These are phyloP conservation scores for Ogataea pignaliae DNA, from an alignment of 805 yeast genomes.

Conservation along the genomic window DNA sequence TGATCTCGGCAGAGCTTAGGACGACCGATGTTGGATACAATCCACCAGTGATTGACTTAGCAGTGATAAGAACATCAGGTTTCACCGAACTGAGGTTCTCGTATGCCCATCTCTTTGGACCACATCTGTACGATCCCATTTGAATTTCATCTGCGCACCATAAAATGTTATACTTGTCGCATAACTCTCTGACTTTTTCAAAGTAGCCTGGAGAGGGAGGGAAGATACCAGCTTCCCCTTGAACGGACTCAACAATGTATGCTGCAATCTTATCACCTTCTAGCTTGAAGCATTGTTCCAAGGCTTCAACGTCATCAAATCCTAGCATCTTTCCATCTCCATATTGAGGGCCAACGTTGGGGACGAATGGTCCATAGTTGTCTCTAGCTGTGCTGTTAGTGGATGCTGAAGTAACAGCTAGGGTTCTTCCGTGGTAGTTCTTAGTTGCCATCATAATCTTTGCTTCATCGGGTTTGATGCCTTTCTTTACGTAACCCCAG, in stretches of 20 bases:
- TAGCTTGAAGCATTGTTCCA: constrained; percentile 24
- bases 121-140: constrained; percentile 34
- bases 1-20: constrained; percentile 17
- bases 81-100: constrained; percentile 27
- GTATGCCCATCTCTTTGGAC: constrained; percentile 31
- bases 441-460: constrained; percentile 30
- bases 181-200: constrained; percentile 29
- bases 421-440: constrained; percentile 37
- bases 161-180: constrained; percentile 28
- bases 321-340: constrained; percentile 26
- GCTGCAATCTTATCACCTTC: constrained; percentile 33
- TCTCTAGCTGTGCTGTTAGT: constrained; percentile 29
- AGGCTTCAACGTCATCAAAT: constrained; percentile 24
- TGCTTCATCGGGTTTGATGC: constrained; percentile 22
- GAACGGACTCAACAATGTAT: constrained; percentile 34
- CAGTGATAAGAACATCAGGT: constrained; percentile 26
- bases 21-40: constrained; percentile 24
- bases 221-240: constrained; percentile 37
- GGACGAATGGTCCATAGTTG: constrained; percentile 31
- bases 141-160: constrained; percentile 36
- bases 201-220: constrained; percentile 31
- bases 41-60: constrained; percentile 28
- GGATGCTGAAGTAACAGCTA: constrained; percentile 36
- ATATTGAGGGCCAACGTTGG: constrained; percentile 27
- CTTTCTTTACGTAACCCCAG: constrained; percentile 29